Base-by-base conservation (phyloP, 139 green algal species). In the Chlamydomonas sp. region DNA sequence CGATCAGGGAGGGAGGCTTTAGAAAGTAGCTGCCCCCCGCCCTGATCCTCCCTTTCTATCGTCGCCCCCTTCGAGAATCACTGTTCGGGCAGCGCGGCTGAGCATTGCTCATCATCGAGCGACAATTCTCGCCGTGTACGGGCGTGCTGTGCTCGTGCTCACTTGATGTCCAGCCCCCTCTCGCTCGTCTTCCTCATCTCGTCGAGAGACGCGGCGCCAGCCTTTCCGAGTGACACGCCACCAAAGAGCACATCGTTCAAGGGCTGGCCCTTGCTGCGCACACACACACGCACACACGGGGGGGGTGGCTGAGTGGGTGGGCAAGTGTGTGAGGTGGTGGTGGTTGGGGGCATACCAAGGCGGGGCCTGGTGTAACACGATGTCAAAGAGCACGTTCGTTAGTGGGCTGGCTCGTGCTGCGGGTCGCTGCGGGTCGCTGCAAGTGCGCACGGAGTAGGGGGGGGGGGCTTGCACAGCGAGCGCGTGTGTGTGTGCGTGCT, bases 211-310 rank as follows among this genome's bases (percentile, higher is more conserved):
- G 79, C 31, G 1, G 70, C 72, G 1, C 78, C 72, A 26, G 59
- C 38, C 31, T 73, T 8, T 0, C 77, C 75, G 20, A 87, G 49
- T 70, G 75, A 83, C 1, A 81, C 81, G 8, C 83, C 83, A 36
- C 88, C 85, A 71, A 94, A 94, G 5, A 95, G 73, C 66, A 95
- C 82, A 24, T 93, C 83, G 49, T 96, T 90, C 1, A 78, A 84
- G 16, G 81, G 81, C 73, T 96, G 90, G 0, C 90, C 90, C 74
- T 91, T 94, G 74, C 88, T 92, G 73, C 67, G 26, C n/a, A 62
- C 36, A 16, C 2, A 60, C 2, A 20, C 13, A 54, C 13, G 43
- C 13, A 54, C 13, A 54, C 43, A 16, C 13, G 43, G 16, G 43
- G 43, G 30, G 48, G 13, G 16, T 61, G 26, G 30, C 39, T 71